These are phyloP conservation scores for Flaveria brownii DNA, from an alignment of 129 eudicot species.

Conservation along the genomic window DNA sequence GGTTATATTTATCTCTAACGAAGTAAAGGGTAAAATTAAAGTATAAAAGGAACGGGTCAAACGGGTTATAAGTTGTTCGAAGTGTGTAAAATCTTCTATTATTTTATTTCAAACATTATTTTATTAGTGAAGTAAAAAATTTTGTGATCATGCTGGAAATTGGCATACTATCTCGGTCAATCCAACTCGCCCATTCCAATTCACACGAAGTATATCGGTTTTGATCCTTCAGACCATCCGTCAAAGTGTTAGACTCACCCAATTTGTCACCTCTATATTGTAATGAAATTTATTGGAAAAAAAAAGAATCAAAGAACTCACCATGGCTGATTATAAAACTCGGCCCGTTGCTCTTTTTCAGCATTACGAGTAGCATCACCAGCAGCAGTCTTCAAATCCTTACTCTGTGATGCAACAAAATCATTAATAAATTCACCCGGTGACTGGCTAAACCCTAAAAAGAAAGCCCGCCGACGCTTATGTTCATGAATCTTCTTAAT, in stretches of 20 bases:
- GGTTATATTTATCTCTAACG: not conserved
- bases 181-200: not conserved
- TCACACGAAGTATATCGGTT: not conserved
- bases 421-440: slow-evolving; percentile 82
- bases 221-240: not conserved
- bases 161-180: not conserved
- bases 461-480: slow-evolving; percentile 72
- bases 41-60: not conserved
- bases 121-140: not conserved
- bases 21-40: not conserved
- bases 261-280: slow-evolving; percentile 2
- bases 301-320: slow-evolving; percentile 29
- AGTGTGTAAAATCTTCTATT: not conserved
- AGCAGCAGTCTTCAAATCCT: slow-evolving; percentile 76
- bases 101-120: not conserved
- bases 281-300: not conserved
- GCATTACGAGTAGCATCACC: slow-evolving; percentile 64
- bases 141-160: not conserved
- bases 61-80: not conserved
- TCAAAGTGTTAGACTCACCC: not conserved
- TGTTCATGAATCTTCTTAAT: slow-evolving; percentile 89
- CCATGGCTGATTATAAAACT: slow-evolving; percentile 89
- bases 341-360: slow-evolving; percentile 72
- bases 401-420: slow-evolving; percentile 77
- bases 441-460: slow-evolving; percentile 94